These are phyloP conservation scores for Chaetoscypha palmicola DNA, from an alignment of 2,329 filamentous ascomycete genomes.

Conservation along the genomic window DNA sequence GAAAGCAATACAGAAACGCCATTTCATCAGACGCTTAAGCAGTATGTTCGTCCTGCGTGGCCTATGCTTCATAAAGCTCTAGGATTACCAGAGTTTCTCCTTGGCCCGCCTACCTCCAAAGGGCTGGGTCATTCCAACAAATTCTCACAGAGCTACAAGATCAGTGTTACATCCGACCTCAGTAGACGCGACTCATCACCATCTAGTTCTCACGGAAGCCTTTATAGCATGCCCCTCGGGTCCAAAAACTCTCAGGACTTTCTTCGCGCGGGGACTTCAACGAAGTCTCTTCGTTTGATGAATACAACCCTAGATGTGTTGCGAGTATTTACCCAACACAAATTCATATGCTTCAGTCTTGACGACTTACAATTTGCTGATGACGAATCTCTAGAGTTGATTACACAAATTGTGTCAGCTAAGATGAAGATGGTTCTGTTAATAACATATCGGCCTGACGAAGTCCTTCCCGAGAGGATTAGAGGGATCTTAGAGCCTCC, in stretches of 20 bases:
- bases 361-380: conserved; percentile 92
- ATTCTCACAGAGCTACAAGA: conserved; percentile 26
- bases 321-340: conserved; percentile 71
- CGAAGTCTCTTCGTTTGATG: conserved; percentile 67
- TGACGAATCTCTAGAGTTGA: conserved; percentile 75
- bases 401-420: conserved; percentile 70
- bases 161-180: conserved; percentile 23
- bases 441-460: conserved; percentile 66
- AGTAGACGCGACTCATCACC: conserved; percentile 25
- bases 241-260: conserved; percentile 53
- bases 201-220: conserved; percentile 22
- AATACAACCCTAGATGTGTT: conserved; percentile 84
- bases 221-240: conserved; percentile 30
- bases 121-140: conserved; percentile 13
- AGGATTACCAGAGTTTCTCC: conserved; percentile 62
- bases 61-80: conserved; percentile 55
- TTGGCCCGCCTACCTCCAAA: conserved; percentile 34
- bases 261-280: conserved; percentile 49
- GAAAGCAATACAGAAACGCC: conserved; percentile 58
- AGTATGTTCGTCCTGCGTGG: conserved; percentile 58
- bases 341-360: conserved; percentile 80
- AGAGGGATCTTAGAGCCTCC: conserved; percentile 47
- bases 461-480: conserved; percentile 50
- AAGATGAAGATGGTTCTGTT: conserved; percentile 75
- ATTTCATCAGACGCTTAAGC: conserved; percentile 54